Evolutionary conservation across 1,284 basidiomycete genomes (phyloP).

Genomic region (Ganoderma resinaceum): DNA sequence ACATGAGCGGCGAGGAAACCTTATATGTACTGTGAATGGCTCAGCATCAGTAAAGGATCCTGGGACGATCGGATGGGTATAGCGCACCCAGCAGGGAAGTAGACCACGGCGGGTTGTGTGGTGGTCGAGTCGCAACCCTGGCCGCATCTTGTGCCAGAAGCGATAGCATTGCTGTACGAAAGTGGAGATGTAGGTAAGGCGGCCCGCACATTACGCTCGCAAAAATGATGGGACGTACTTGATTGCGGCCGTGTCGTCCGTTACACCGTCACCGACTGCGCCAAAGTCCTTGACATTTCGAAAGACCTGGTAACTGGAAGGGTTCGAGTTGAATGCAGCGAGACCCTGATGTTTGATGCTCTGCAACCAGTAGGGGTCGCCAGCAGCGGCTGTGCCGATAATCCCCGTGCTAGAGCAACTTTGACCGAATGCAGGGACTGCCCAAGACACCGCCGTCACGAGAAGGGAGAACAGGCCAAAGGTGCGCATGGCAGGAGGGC

Average conservation of each 20-base stretch:
- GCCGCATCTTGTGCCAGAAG: conserved; percentile 63
- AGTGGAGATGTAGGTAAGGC: not conserved
- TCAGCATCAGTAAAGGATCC: conserved; percentile 7
- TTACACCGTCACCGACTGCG: conserved; percentile 71
- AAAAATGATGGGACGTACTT: conserved; percentile 50
- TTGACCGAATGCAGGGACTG: conserved; percentile 38
- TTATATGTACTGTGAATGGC: conserved; percentile 58
- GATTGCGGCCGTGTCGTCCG: conserved; percentile 76
- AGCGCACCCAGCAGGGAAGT: conserved; percentile 55
- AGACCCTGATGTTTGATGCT: conserved; percentile 72
- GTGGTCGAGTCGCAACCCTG: conserved; percentile 50
- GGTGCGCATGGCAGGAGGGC: conserved; percentile 32
- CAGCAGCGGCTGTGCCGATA: conserved; percentile 60
- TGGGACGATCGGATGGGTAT: conserved; percentile 7
- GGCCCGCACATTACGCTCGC: not conserved
- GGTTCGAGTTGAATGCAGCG: conserved; percentile 61
- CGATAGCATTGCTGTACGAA: conserved; percentile 58
- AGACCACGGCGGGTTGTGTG: conserved; percentile 58
- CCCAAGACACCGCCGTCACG: conserved; percentile 33
- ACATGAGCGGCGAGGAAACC: conserved; percentile 64
- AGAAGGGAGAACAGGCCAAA: conserved; percentile 30
- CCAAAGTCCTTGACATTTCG: conserved; percentile 74
- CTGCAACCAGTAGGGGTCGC: conserved; percentile 75
- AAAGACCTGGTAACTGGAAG: conserved; percentile 71
- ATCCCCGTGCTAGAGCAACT: conserved; percentile 49